These are phyloP conservation scores for Pleoardoris graminearum DNA, from an alignment of 2,329 filamentous ascomycete genomes.

Conservation along the genomic window DNA sequence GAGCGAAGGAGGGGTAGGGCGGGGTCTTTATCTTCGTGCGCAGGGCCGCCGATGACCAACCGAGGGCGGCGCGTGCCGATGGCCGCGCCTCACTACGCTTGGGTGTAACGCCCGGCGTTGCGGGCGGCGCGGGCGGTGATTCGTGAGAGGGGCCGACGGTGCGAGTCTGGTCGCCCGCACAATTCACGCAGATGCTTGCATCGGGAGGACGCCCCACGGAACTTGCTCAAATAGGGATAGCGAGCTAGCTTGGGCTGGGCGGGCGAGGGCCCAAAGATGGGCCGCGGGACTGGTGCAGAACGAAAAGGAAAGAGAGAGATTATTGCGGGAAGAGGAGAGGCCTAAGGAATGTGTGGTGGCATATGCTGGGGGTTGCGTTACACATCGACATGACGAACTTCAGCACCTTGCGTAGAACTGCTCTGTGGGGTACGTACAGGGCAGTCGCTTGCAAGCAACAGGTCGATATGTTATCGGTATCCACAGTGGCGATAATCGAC, in stretches of 20 bases:
- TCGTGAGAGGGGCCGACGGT: not conserved
- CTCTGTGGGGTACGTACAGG: no score
- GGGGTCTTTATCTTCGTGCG: constrained; percentile 13
- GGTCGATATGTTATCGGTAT: not conserved
- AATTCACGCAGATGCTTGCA: constrained; percentile 12
- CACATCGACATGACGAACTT: not conserved
- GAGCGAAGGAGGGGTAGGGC: constrained; percentile 7
- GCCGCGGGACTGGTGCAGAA: not conserved
- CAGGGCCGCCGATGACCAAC: not conserved
- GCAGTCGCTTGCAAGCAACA: no score
- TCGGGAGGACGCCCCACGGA: no score
- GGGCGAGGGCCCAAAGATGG: no score
- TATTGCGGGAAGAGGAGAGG: not conserved
- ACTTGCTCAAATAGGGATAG: no score
- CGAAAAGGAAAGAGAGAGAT: not conserved
- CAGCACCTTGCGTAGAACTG: no score
- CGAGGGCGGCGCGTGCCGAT: not conserved
- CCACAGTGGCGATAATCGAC: not conserved
- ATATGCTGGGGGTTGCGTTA: no score
- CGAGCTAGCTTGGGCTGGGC: no score
- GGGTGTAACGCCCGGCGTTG: not conserved
- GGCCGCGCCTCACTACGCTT: no score
- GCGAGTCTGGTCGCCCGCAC: constrained; percentile 3
- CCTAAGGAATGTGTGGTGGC: no score
- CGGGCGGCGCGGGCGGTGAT: not conserved